Evolutionary conservation across 306 rosid genomes (phyloP), one percentile per base, ranked within the genome.

Genomic region (Casuarina cunninghamiana): DNA sequence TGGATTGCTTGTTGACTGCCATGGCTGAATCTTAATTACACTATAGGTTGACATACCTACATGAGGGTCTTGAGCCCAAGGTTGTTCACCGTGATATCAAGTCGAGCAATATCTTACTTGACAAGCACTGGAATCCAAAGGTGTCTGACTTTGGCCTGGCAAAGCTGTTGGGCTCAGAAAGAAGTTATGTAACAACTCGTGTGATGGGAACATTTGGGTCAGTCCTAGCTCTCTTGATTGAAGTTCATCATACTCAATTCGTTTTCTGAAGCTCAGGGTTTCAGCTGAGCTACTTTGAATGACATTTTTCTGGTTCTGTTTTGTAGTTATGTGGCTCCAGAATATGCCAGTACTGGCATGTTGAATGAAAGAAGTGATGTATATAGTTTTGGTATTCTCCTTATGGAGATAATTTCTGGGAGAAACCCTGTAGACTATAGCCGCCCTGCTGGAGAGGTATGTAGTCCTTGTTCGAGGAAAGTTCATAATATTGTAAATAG

Each of bases 161-260:
- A 50, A 89, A 89, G 84, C 88, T 89, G 48, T 81, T 89, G 41
- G 90, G 89, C 32, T 89, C 92, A 11, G 90, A 89, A 76, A 84
- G 85, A 75, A 89, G 88, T 81, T 89, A 89, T 15, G 88, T 89
- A 39, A 89, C 90, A 41, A 89, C 92, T 61, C 90, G 92, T 43
- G 92, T 89, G 51, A 86, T 89, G 92, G 92, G 92, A 69, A 89
- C 92, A 37, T 89, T 89, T 3, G 92, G 92, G 92, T 86, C 46
- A 82, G 92, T 75, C 58, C 50, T 72, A 45, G 6, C 76, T 50
- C 68, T 38, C 48, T 71, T 41, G 41, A 6, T 9, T 51, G 43
- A 62, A 58, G 58, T 9, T 5, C n/a, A 39, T 42, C 21, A 5
- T 67, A 43, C 38, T 54, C 10, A 70, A 43, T 61, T 72, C 10